Conservation (phyloP, 2,329 filamentous ascomycete genomes). For the Pestalotiopsis sp. region DNA sequence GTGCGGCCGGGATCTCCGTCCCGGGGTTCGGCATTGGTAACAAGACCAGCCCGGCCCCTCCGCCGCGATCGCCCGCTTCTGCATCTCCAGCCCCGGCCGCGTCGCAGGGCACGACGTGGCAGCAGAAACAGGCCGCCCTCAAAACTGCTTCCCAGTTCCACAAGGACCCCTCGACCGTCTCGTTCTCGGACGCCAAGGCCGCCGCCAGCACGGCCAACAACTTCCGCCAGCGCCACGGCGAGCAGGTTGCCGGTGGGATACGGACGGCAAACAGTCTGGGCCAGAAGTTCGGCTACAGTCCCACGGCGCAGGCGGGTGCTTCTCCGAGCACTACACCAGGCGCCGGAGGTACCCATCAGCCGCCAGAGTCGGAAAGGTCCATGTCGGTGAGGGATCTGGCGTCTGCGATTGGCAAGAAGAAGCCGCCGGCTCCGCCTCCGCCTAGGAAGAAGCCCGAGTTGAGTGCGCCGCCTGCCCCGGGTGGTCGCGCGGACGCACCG, state of each 20-base stretch:
- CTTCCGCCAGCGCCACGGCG: constrained; percentile 71
- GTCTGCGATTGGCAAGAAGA: constrained; percentile 49
- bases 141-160: constrained; percentile 62
- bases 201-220: constrained; percentile 67
- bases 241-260: constrained; percentile 65
- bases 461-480: constrained; percentile 19
- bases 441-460: constrained; percentile 55
- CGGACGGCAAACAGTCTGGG: constrained; percentile 60
- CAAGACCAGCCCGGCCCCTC: constrained; percentile 26
- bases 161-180: constrained; percentile 64
- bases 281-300: constrained; percentile 58
- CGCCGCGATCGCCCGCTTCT: constrained; percentile 23
- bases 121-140: constrained; percentile 66
- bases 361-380: background rate
- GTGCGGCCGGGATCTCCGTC: constrained; percentile 76
- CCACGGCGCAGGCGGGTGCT: background rate
- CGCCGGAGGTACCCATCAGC: no score
- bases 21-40: constrained; percentile 72
- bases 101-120: constrained; percentile 61
- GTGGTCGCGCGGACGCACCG: constrained; percentile 37
- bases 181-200: constrained; percentile 58
- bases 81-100: constrained; percentile 33
- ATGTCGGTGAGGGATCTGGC: constrained; percentile 4
- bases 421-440: constrained; percentile 52
- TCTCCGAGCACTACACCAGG: background rate